These are phyloP conservation scores for Neurospora discreta DNA, from an alignment of 495 filamentous ascomycete genomes.

Conservation along the genomic window DNA sequence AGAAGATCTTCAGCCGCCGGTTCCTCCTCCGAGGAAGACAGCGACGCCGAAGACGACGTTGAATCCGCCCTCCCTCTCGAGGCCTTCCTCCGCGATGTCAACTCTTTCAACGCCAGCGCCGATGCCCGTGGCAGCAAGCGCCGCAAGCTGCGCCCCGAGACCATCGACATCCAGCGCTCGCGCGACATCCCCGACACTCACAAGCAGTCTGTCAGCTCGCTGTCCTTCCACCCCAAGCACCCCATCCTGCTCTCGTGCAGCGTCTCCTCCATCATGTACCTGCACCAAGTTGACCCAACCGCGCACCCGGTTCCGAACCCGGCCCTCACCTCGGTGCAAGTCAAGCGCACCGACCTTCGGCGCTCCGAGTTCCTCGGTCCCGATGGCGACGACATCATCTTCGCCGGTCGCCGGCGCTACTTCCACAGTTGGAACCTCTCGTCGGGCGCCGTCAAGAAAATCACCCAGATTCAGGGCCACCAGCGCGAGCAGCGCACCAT, in stretches of 20 bases:
- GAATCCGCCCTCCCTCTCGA: constrained; percentile 65
- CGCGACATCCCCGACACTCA: constrained; percentile 39
- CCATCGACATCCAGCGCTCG: constrained; percentile 67
- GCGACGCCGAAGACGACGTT: constrained; percentile 47
- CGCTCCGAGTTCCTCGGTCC: constrained; percentile 64
- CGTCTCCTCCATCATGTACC: constrained; percentile 67
- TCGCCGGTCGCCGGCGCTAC: constrained; percentile 76
- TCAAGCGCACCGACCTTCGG: constrained; percentile 67
- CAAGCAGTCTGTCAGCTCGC: constrained; percentile 68
- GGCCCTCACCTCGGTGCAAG: constrained; percentile 76
- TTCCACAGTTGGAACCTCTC: constrained; percentile 90
- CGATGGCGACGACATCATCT: constrained; percentile 57
- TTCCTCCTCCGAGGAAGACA: constrained; percentile 48
- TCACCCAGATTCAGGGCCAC: constrained; percentile 66
- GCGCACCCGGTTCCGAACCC: constrained; percentile 68
- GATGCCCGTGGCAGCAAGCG: constrained; percentile 32
- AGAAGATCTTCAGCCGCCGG: constrained; percentile 37
- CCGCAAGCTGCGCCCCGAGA: constrained; percentile 67
- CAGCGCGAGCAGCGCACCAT: constrained; percentile 76
- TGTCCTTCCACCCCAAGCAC: constrained; percentile 78
- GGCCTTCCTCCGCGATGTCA: constrained; percentile 60
- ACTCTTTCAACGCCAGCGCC: constrained; percentile 34
- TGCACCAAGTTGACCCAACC: constrained; percentile 76
- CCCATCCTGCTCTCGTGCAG: constrained; percentile 85
- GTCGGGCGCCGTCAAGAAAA: constrained; percentile 68